Evolutionary conservation across 2,329 filamentous ascomycete species (phyloP).

Genomic region (Penicillium thymicola): DNA sequence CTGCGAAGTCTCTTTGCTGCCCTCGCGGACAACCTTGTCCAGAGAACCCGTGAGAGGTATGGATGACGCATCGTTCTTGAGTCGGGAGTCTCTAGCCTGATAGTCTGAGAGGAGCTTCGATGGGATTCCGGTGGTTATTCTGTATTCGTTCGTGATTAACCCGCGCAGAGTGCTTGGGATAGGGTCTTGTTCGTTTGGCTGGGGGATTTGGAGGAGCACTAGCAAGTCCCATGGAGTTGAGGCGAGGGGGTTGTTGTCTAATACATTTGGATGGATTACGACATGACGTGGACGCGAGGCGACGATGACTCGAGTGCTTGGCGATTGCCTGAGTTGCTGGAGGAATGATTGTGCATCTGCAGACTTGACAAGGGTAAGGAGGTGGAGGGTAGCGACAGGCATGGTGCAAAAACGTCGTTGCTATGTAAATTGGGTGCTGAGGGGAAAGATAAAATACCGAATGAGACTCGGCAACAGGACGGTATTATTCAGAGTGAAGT

Average conservation of each 20-base stretch:
- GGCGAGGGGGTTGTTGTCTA: slow-evolving; percentile 31
- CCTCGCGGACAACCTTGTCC: slow-evolving; percentile 13
- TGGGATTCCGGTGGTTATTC: slow-evolving; percentile 34
- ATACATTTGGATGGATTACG: slow-evolving; percentile 34
- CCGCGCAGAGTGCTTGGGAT: slow-evolving; percentile 21
- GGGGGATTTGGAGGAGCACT: slow-evolving; percentile 28
- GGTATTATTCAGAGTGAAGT: no score
- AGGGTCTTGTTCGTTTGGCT: slow-evolving; percentile 2
- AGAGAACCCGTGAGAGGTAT: slow-evolving; percentile 29
- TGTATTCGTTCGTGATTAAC: slow-evolving; percentile 31
- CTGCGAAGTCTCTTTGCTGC: slow-evolving; percentile 40
- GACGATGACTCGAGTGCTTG: slow-evolving; percentile 29
- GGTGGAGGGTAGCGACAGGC: slow-evolving; percentile 37
- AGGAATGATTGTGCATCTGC: slow-evolving; percentile 28
- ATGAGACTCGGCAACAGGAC: no score
- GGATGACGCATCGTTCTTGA: slow-evolving; percentile 4
- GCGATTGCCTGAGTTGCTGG: slow-evolving; percentile 23
- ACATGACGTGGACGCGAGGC: slow-evolving; percentile 36
- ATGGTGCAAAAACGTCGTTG: slow-evolving; percentile 17
- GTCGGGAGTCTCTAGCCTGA: slow-evolving; percentile 23
- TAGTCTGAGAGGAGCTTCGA: slow-evolving; percentile 34
- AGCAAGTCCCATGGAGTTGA: slow-evolving; percentile 36
- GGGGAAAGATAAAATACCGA: not conserved
- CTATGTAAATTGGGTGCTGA: not conserved
- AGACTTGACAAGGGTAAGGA: slow-evolving; percentile 28